A percentile compares a stretch with the other conserved stretches of the same genome.
phyloP scores from a whole-genome alignment of 768 basidiomycete species.

The Leccinum rimulosum region DNA sequence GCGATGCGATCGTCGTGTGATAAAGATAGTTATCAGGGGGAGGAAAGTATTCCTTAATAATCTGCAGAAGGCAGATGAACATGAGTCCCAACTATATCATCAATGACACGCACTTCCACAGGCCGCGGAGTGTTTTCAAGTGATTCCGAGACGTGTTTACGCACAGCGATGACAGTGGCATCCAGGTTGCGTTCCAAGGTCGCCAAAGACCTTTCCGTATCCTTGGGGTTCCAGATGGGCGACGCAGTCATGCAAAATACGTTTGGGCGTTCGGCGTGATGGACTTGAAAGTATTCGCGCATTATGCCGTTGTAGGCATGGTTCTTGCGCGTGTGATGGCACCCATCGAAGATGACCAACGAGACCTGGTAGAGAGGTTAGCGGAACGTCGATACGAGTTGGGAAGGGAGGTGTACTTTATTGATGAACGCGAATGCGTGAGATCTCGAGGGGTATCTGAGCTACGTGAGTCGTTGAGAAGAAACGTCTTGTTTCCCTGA shows the following conservation, averaged over 20 bases:
- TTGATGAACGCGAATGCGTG: constrained; percentile 76
- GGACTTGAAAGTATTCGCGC: constrained; percentile 53
- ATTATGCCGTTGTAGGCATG: constrained; percentile 59
- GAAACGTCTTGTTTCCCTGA: not conserved
- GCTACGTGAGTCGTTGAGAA: constrained; percentile 41
- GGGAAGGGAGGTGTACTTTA: constrained; percentile 37
- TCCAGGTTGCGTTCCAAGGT: constrained; percentile 69
- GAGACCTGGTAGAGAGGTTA: constrained; percentile 40
- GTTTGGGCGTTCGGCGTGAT: constrained; percentile 54
- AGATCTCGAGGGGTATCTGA: constrained; percentile 80
- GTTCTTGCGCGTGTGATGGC: constrained; percentile 55
- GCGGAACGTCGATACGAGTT: not conserved
- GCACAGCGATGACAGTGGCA: constrained; percentile 75
- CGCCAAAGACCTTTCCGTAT: constrained; percentile 61
- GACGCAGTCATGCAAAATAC: constrained; percentile 93
- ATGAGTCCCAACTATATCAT: not conserved
- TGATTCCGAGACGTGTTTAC: constrained; percentile 66
- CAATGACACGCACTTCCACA: constrained; percentile 48
- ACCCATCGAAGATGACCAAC: constrained; percentile 56
- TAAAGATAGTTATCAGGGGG: constrained; percentile 55
- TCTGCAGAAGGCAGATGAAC: constrained; percentile 34
- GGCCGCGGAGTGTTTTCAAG: constrained; percentile 60
- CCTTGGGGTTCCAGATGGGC: constrained; percentile 78
- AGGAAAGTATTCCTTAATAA: constrained; percentile 53
- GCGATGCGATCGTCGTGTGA: constrained; percentile 26